Evolutionary conservation across 805 yeast genomes (phyloP), one percentile per base, ranked within the genome.

Genomic region (Ogataea trehalophila): DNA sequence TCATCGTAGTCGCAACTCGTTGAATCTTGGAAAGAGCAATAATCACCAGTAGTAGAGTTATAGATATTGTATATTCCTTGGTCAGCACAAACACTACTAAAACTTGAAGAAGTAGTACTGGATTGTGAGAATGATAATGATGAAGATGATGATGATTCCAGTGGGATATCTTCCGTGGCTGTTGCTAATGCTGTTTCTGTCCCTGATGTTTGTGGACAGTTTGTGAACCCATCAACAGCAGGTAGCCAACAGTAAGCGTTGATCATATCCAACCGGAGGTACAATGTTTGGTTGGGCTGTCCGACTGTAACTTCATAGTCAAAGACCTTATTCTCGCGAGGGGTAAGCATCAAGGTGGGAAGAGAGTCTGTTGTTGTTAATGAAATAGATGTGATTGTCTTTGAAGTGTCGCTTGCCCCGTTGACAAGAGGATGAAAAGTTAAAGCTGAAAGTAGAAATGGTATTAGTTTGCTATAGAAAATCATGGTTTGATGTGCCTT

Each of bases 231-330:
- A 18, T 46, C 45, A 6, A 50, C 42, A 18, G 57, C 65, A 33
- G 65, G 67, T 2, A 65, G 51, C 69, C 70, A 68, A 1, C 62
- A 26, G 17, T 52, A 51, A 7, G 59, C 65, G 33, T 61, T 59
- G n/a, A 50, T 44, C 2, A 66, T 45, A 47, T 68, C 72, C 13
- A 68, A 37, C 23, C 72, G 51, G 11, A 67, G 41, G 6, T 33
- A 47, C 29, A 62, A 13, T 2, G 52, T 40, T 49, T 64, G 65
- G 7, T 47, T 44, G 0, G 63, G 59, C 3, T 40, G 38, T 2
- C 70, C 70, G 0, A 67, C 49, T 8, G 51, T 31, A 1, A 64
- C 38, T 18, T 51, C 41, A 37, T 56, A 55, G 41, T 66, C 67
- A 39, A 45, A 64, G 6, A 60, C 60, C 40, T 47, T 47, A 17